Base-by-base conservation (phyloP, 495 filamentous ascomycete genomes). In the Talaromyces thailandensis region DNA sequence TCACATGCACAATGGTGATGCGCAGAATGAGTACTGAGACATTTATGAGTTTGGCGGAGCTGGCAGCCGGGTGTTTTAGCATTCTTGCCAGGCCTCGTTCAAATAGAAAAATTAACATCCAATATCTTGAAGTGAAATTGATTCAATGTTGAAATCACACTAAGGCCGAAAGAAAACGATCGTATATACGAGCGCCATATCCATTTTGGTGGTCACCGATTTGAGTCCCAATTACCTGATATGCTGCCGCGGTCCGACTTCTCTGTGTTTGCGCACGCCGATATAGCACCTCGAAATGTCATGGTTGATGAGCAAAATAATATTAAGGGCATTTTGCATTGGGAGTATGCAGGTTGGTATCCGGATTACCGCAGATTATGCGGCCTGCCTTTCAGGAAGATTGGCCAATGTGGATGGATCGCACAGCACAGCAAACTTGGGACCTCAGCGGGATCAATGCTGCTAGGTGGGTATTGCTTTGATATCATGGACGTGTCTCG, bases 321-420 rank as follows among this genome's bases (percentile, higher is more conserved):
- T 7, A 71, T 81, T 56, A 75, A 67, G 0, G 77, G 67, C 11
- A 62, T 82, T 29, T 51, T 82, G 80, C 80, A 79, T 62, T 81
- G 76, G 79, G 80, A 81, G 67, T 65, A 16, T 25, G 70, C 77
- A 16, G 78, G 79, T 2, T 83, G 78, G 79, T 81, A 76, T 67
- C 77, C 80, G 1, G 78, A 78, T 6, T 81, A 79, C 62, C 75
- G 32, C 74, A 78, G 43, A 78, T 76, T 31, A 65, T 76, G 66
- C 68, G 70, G 56, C 71, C 70, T 18, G 70, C 71, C 6, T 60
- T 64, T 43, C 66, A 66, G 25, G 62, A 64, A 2, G 71, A 78
- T 50, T 81, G 68, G 68, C 66, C 70, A 62, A 50, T 55, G 7
- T 78, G 72, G 73, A 81, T 79, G 76, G 72, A 73, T 8, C 60